Evolutionary conservation across 1,139 yeast genomes (phyloP).

Genomic region (Debaryomycetaceae sp.): DNA sequence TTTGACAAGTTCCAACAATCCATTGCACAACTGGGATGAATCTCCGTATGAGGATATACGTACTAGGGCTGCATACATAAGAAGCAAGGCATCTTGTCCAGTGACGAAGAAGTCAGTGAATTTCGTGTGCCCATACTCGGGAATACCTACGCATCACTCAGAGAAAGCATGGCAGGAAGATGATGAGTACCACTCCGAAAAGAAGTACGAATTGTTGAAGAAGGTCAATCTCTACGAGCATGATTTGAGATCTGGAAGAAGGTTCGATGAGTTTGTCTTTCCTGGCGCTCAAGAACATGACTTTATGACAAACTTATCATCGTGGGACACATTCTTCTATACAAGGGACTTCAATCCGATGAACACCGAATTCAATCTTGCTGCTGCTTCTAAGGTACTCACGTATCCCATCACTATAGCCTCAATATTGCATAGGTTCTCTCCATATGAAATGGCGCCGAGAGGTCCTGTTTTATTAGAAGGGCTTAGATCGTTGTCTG

Average conservation of each 20-base stretch:
- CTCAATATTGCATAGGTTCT: constrained; percentile 73
- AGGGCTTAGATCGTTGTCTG: constrained; percentile 90
- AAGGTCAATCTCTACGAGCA: constrained; percentile 93
- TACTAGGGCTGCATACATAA: constrained; percentile 85
- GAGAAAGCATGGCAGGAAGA: constrained; percentile 88
- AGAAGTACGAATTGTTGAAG: constrained; percentile 68
- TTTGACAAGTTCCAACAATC: constrained; percentile 17
- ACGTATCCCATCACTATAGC: constrained; percentile 92
- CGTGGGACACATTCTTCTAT: constrained; percentile 92
- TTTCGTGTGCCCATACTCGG: constrained; percentile 88
- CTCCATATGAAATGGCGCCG: constrained; percentile 79
- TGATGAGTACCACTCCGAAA: constrained; percentile 61
- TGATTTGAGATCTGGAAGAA: constrained; percentile 88
- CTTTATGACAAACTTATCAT: constrained; percentile 69
- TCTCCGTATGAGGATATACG: constrained; percentile 87
- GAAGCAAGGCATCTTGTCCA: constrained; percentile 88
- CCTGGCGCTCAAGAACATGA: constrained; percentile 81
- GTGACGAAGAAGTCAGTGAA: constrained; percentile 78
- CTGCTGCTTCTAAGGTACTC: constrained; percentile 91
- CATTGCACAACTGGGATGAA: constrained; percentile 64
- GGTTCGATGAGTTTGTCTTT: constrained; percentile 91
- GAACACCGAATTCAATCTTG: constrained; percentile 95
- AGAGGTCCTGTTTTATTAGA: constrained; percentile 87
- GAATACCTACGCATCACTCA: constrained; percentile 94
- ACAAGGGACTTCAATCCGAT: constrained; percentile 91